Evolutionary conservation across 805 yeast genomes (phyloP), one percentile per base, ranked within the genome.

Genomic region (Candida incommunis): DNA sequence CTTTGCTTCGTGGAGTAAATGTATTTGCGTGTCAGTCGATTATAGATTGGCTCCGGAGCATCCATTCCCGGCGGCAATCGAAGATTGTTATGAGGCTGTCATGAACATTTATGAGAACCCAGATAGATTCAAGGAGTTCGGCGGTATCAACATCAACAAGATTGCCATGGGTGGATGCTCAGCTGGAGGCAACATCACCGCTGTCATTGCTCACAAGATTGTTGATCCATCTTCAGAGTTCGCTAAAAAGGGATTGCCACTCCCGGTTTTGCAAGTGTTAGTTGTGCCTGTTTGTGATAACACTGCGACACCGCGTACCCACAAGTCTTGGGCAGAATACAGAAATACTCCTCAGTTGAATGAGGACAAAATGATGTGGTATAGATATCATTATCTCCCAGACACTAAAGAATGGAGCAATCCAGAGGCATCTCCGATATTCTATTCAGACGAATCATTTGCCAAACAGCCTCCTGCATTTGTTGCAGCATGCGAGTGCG

Each of bases 31-130:
- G 9, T 59, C 67, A 4, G 70, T 72, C n/a, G 75, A 71, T 53
- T 72, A 72, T 54, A 48, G 76, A 40, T 54, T 70, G 45, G 75
- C 75, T 0, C 78, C 77, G 3, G 74, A 72, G 51, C 50, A 57
- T 50, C 71, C 71, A 20, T 72, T 60, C 52, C 77, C 78, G 2
- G 71, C 74, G 7, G 62, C 69, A 34, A 64, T 68, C 2, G 64
- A 70, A 7, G 76, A 71, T 56, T 53, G 68, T 15, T 67, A 58
- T 47, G 66, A 62, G 45, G 54, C 72, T 4, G 41, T 48, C 23
- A 20, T 40, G 11, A 9, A 25, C 27, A 49, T 37, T 25, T 35
- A 24, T 16, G 48, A 49, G 41, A 46, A 47, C 34, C 48, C 53
- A 23, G 22, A 35, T 35, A 35, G 42, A 11, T 42, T 46, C 21